Evolutionary conservation across 208 protist species (phyloP).

Genomic region (Tritrichomonas foetus): DNA sequence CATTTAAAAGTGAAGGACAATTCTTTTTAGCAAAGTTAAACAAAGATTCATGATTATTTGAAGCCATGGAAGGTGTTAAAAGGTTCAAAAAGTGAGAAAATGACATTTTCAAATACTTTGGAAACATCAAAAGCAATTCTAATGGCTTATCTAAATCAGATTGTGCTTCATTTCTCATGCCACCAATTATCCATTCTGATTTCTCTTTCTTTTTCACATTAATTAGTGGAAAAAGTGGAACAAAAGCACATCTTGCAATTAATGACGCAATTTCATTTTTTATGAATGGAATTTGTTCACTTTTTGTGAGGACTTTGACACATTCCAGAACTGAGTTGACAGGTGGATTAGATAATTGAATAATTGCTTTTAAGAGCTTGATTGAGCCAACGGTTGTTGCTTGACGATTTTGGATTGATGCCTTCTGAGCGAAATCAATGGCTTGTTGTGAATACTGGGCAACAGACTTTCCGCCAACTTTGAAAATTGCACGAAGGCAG

Average conservation of each 20-base stretch:
- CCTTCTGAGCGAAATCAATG: not conserved
- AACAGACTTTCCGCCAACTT: not conserved
- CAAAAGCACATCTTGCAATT: constrained; percentile 13
- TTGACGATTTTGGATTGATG: not conserved
- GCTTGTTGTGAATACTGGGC: not conserved
- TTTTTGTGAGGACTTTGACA: not conserved
- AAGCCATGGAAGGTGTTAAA: not conserved
- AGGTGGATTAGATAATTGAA: not conserved
- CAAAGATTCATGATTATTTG: not conserved
- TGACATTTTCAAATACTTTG: not conserved
- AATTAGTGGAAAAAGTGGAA: not conserved
- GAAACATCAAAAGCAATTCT: not conserved
- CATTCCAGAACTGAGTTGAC: not conserved
- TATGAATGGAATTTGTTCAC: not conserved
- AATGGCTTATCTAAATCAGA: not conserved
- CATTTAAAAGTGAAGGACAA: not conserved
- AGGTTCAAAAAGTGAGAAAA: not conserved
- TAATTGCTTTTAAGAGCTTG: not conserved
- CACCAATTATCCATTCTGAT: not conserved
- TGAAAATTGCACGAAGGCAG: not conserved
- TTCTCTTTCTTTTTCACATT: not conserved
- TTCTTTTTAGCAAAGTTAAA: not conserved
- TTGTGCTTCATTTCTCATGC: too few species aligned
- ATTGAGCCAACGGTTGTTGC: not conserved
- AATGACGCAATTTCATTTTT: constrained; percentile 19